Evolutionary conservation across 2,329 filamentous ascomycete species (phyloP).

Genomic region (Pezicula radicicola): DNA sequence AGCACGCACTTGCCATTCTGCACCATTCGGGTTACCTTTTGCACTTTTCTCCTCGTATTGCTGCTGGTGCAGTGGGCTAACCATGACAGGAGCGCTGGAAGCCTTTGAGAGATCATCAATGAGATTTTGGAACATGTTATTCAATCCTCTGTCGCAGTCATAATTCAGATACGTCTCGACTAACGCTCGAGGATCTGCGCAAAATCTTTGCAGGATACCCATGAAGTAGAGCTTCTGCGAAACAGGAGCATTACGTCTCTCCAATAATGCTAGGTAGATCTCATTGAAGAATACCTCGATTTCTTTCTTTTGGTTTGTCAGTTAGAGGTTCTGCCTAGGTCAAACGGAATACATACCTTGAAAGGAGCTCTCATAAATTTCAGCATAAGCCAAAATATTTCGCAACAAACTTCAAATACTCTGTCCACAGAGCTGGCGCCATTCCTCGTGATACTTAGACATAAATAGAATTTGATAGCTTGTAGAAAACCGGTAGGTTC

Average conservation of each 20-base stretch:
- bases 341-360: constrained; percentile 57
- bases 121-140: constrained; percentile 95
- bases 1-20: constrained; percentile 85
- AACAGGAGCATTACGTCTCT: constrained; percentile 78
- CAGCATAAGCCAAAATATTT: constrained; percentile 97
- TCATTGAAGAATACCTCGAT: constrained; percentile 98
- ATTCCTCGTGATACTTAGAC: constrained; percentile 90
- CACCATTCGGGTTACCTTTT: constrained; percentile 43
- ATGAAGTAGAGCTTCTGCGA: constrained; percentile 94
- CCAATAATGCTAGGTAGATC: constrained; percentile 89
- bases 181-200: constrained; percentile 79
- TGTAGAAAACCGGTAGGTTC: constrained; percentile 89
- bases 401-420: constrained; percentile 93
- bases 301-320: constrained; percentile 65
- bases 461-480: constrained; percentile 95
- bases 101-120: constrained; percentile 92
- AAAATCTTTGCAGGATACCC: constrained; percentile 78
- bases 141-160: constrained; percentile 90
- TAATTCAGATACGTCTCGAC: constrained; percentile 98
- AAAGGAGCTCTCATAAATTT: constrained; percentile 91
- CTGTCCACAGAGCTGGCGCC: constrained; percentile 88
- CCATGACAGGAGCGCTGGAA: constrained; percentile 72
- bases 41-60: constrained; percentile 77
- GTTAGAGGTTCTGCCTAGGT: background rate
- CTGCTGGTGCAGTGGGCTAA: constrained; percentile 77